A percentile compares a stretch with the other conserved stretches of the same genome.
phyloP scores from a whole-genome alignment of 2,329 filamentous ascomycete species.

The Bipolaris bicolor region DNA sequence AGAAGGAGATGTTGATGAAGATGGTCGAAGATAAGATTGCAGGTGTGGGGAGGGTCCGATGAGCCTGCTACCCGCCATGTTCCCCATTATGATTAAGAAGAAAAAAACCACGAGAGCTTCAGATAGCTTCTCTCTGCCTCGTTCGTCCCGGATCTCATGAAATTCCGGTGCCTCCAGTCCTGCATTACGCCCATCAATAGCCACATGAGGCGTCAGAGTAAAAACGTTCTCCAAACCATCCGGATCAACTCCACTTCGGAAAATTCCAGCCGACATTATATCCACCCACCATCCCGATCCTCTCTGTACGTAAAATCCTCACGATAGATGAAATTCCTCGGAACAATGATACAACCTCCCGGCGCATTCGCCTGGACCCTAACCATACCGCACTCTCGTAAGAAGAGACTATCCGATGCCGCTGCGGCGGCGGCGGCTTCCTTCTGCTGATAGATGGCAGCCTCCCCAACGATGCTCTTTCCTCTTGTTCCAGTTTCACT shows the following conservation, averaged over 20 bases:
- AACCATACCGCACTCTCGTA: constrained; percentile 26
- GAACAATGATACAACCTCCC: constrained; percentile 21
- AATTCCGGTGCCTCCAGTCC: not conserved
- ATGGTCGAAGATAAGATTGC: constrained; percentile 57
- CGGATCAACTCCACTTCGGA: not conserved
- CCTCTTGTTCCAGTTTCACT: no score
- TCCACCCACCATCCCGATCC: not conserved
- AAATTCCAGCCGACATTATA: not conserved
- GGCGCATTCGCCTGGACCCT: constrained; percentile 14
- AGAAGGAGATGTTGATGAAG: constrained; percentile 52
- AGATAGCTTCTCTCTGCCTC: not conserved
- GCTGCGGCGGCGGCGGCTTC: no score
- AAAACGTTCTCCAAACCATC: not conserved
- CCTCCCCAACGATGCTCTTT: no score
- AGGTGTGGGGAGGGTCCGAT: constrained; percentile 29
- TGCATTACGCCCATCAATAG: not conserved
- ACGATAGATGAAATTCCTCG: constrained; percentile 15
- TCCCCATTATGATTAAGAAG: not conserved
- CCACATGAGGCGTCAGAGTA: not conserved
- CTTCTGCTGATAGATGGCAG: no score
- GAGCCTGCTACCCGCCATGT: constrained; percentile 4
- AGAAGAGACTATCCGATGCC: constrained; percentile 14
- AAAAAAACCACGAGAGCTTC: not conserved
- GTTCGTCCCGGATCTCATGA: not conserved
- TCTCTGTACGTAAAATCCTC: not conserved